Percentiles rank a stretch among this genome's conserved stretches.
phyloP scores from a whole-genome alignment of 805 yeast species.

The Candida succiphila region DNA sequence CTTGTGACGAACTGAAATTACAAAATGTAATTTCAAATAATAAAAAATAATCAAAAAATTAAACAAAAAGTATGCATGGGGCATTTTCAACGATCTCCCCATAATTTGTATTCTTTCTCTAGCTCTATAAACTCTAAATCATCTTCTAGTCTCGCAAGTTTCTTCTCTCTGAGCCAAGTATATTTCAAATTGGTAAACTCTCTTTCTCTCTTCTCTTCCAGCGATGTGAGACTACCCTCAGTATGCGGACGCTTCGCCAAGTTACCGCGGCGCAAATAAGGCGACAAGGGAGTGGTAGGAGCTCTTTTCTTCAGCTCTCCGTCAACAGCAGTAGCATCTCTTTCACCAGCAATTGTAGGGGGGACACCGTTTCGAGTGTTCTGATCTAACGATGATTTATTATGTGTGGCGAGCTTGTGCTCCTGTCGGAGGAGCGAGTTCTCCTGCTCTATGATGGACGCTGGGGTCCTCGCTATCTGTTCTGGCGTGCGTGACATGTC shows the following conservation, averaged over 20 bases:
- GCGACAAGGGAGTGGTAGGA: conserved; percentile 24
- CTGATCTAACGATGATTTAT: not conserved
- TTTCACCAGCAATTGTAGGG: not conserved
- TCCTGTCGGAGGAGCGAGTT: too few species aligned
- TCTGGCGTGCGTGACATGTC: too few species aligned
- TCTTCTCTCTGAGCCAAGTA: conserved; percentile 1
- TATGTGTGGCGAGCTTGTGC: not conserved
- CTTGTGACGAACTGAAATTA: too few species aligned
- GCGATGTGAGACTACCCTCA: not conserved
- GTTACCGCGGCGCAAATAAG: conserved; percentile 5
- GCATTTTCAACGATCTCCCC: too few species aligned
- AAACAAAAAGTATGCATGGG: too few species aligned
- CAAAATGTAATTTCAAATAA: too few species aligned
- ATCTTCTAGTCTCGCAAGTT: conserved; percentile 1
- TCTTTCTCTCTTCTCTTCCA: too few species aligned
- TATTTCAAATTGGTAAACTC: too few species aligned
- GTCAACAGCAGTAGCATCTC: not conserved
- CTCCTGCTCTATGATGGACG: too few species aligned
- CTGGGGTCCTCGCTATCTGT: too few species aligned
- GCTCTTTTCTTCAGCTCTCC: conserved; percentile 12
- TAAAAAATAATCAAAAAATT: too few species aligned
- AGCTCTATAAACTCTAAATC: conserved; percentile 12
- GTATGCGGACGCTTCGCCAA: not conserved
- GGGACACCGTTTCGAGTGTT: not conserved
- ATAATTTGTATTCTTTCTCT: conserved; percentile 12